A percentile compares a stretch with the other conserved stretches of the same genome.
Evolutionary conservation across 495 filamentous ascomycete species (phyloP).

Genomic region (Chaetomium cochliodes): DNA sequence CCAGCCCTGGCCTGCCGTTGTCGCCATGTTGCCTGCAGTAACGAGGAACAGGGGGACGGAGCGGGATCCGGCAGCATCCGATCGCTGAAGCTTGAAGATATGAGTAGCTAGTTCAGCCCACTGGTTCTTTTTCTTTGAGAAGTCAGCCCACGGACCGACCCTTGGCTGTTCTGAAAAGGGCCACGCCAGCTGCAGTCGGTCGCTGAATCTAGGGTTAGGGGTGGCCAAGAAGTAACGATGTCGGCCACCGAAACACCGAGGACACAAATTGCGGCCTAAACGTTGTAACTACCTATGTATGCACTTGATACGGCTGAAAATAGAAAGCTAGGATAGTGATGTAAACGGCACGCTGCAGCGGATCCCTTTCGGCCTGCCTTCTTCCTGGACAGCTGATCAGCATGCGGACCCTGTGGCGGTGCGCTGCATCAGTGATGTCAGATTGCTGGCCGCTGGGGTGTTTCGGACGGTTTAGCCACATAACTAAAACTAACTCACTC

Average conservation of each 20-base stretch:
- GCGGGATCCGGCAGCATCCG: slow-evolving; percentile 17
- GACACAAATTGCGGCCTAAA: too few relatives aligned
- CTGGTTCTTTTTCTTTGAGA: slow-evolving; percentile 12
- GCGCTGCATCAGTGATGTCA: not conserved
- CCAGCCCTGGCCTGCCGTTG: slow-evolving; percentile 79
- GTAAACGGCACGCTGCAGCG: not conserved
- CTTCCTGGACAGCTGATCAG: not conserved
- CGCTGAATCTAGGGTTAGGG: slow-evolving; percentile 14
- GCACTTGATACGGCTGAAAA: too few relatives aligned
- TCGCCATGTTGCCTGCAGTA: slow-evolving; percentile 55
- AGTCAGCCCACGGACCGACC: not conserved
- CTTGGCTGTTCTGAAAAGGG: not conserved
- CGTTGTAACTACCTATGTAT: too few relatives aligned
- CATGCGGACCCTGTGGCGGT: not conserved
- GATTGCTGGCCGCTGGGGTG: not conserved
- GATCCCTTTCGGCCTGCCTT: not conserved
- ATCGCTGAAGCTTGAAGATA: slow-evolving; percentile 5
- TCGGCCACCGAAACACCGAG: too few relatives aligned
- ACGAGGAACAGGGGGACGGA: slow-evolving; percentile 12
- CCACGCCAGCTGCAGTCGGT: not conserved
- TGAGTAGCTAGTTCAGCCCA: slow-evolving; percentile 3
- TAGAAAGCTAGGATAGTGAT: not conserved
- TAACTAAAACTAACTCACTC: not conserved
- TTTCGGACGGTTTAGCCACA: not conserved
- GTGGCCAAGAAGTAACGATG: not conserved